Evolutionary conservation across 2,329 filamentous ascomycete species (phyloP), one percentile per base, ranked within the genome.

Genomic region (Escovopsis sp.): DNA sequence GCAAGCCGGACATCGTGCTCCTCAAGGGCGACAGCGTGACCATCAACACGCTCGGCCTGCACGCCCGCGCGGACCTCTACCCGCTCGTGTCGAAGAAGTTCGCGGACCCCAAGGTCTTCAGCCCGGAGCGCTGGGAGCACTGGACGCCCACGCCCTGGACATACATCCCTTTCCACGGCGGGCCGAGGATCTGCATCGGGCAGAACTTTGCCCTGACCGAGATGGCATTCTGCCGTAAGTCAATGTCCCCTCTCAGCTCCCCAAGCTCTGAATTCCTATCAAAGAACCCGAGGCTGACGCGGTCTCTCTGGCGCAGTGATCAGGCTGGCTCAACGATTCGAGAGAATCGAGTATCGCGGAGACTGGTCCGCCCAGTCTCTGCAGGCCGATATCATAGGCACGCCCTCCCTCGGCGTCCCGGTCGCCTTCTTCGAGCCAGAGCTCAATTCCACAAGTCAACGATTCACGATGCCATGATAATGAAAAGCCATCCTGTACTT

Each of bases 151-250:
- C 58, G 45, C 60, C 65, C 2, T 70, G 66, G 63, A 59, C 65
- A n/a, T 71, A 66, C 37, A 61, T 68, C 31, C 67, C 67, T 0
- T 70, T 70, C 39, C 67, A 68, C 36, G 65, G 65, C 2, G 66
- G 65, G 0, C 65, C 66, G 2, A 50, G 65, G 10, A 66, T 66
- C 35, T 73, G 70, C 41, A 65, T 73, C 25, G 69, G 69, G 1
- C 69, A 73, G 52, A 69, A 72, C 40, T 73, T 74, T 52, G 70
- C 70, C 4, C 62, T 66, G 50, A 65, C 69, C 3, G 69, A 73
- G 52, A 72, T 72, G 65, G 64, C 62, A 0, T 73, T 58, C 41
- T 53, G 48, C 31, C 41, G 60, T 63, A 43, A 51, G 60, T 55
- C 13, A n/a, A 25, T 5, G 21, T 6, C 21, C 11, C 11, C 7